These are phyloP conservation scores for Aegilops speltoides DNA, from an alignment of 176 grass and related monocot species.

Conservation along the genomic window DNA sequence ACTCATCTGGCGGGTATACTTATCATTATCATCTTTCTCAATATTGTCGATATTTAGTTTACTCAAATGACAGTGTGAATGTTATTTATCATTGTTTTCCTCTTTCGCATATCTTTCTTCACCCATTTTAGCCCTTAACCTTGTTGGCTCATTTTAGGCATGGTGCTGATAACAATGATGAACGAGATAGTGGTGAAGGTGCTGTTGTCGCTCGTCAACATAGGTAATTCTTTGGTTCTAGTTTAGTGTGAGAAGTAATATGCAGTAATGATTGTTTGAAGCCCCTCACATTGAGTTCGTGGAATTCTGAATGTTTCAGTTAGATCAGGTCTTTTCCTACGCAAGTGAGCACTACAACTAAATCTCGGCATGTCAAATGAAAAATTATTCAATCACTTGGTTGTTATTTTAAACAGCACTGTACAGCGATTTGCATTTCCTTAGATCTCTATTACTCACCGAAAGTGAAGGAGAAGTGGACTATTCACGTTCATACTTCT, in stretches of 20 bases:
- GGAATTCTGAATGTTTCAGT: neutral
- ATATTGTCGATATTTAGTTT: too few relatives aligned
- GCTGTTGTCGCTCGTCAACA: neutral
- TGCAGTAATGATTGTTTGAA: neutral
- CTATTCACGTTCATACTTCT: neutral
- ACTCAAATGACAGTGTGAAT: neutral
- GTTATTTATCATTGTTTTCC: neutral
- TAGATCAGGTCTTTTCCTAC: neutral
- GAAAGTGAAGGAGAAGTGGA: neutral
- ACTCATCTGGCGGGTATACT: neutral
- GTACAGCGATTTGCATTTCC: neutral
- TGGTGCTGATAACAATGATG: neutral
- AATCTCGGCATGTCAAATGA: neutral
- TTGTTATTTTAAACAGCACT: neutral
- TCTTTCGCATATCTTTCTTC: neutral
- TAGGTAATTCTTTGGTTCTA: neutral
- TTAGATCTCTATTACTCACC: neutral
- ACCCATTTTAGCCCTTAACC: neutral
- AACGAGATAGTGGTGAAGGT: neutral
- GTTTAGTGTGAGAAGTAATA: neutral
- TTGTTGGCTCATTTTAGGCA: neutral
- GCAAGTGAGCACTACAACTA: neutral
- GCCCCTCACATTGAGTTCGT: neutral
- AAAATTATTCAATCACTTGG: neutral
- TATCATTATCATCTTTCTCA: neutral